phyloP scores from a whole-genome alignment of 345 rosid species.

The Corchorus capsularis region DNA sequence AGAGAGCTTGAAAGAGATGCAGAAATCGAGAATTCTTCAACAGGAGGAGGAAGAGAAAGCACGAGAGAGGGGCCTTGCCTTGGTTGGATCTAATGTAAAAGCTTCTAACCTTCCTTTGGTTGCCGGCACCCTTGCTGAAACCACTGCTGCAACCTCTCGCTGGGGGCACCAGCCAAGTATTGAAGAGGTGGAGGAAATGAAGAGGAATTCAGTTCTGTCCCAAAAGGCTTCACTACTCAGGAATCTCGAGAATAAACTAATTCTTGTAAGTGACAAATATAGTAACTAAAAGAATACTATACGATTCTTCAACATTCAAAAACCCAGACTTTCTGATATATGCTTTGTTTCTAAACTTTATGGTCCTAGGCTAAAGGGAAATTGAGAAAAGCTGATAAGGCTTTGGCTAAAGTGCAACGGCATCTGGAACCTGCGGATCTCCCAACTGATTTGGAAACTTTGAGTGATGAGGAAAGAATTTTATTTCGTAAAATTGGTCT shows the following conservation, averaged over 20 bases:
- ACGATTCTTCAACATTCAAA: not conserved
- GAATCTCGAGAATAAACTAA: constrained; percentile 67
- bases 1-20: constrained; percentile 63
- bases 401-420: constrained; percentile 69
- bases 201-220: constrained; percentile 52
- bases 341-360: constrained; percentile 20
- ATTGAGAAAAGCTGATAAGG: constrained; percentile 62
- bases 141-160: constrained; percentile 72
- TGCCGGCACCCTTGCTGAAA: constrained; percentile 93
- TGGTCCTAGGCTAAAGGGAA: constrained; percentile 66
- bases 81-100: constrained; percentile 35
- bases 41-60: constrained; percentile 81
- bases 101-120: constrained; percentile 44
- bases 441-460: constrained; percentile 78
- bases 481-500: constrained; percentile 82
- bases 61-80: constrained; percentile 49
- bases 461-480: constrained; percentile 83
- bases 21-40: constrained; percentile 45
- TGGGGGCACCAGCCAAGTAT: constrained; percentile 69
- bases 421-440: constrained; percentile 73
- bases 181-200: constrained; percentile 62
- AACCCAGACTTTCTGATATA: constrained; percentile 12
- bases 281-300: not conserved
- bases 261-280: constrained; percentile 53
- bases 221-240: constrained; percentile 56